Conservation (phyloP, 129 eudicot genomes). For the Mikania micrantha region DNA sequence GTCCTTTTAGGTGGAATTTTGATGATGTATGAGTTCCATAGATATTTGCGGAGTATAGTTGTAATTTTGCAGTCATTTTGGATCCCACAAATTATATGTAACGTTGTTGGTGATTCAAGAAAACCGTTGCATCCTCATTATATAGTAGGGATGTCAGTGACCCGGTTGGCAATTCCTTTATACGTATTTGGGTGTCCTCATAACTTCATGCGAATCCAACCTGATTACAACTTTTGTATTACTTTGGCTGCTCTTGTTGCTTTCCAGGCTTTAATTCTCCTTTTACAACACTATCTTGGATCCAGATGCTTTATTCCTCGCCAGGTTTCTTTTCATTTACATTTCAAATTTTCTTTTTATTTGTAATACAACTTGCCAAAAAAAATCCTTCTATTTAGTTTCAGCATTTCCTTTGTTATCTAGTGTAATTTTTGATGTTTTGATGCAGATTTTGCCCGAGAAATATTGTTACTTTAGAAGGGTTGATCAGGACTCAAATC, state of each 20-base stretch:
- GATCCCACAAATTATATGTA: slow-evolving; percentile 86
- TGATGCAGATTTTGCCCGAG: slow-evolving; percentile 89
- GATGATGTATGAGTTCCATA: slow-evolving; percentile 95
- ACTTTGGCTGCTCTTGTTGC: slow-evolving; percentile 62
- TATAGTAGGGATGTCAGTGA: slow-evolving; percentile 79
- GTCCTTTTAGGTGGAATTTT: slow-evolving; percentile 93
- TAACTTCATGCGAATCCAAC: slow-evolving; percentile 93
- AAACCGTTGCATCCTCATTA: slow-evolving; percentile 97
- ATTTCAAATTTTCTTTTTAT: background rate
- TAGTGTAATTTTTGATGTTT: slow-evolving; percentile 1
- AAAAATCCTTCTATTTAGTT: background rate
- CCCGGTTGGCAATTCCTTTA: slow-evolving; percentile 80
- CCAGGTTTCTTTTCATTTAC: slow-evolving; percentile 50
- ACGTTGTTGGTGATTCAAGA: slow-evolving; percentile 83
- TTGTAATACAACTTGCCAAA: background rate
- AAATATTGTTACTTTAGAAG: slow-evolving; percentile 87
- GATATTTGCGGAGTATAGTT: slow-evolving; percentile 62
- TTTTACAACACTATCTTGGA: slow-evolving; percentile 93
- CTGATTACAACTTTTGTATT: slow-evolving; percentile 67
- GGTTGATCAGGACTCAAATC: slow-evolving; percentile 53
- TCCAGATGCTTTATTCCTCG: slow-evolving; percentile 94
- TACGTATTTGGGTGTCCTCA: slow-evolving; percentile 94
- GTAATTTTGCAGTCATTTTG: slow-evolving; percentile 83
- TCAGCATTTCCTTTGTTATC: background rate
- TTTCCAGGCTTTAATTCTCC: slow-evolving; percentile 69